phyloP scores from a whole-genome alignment of 1,139 yeast genomes.

The Geotrichum restrictum region DNA sequence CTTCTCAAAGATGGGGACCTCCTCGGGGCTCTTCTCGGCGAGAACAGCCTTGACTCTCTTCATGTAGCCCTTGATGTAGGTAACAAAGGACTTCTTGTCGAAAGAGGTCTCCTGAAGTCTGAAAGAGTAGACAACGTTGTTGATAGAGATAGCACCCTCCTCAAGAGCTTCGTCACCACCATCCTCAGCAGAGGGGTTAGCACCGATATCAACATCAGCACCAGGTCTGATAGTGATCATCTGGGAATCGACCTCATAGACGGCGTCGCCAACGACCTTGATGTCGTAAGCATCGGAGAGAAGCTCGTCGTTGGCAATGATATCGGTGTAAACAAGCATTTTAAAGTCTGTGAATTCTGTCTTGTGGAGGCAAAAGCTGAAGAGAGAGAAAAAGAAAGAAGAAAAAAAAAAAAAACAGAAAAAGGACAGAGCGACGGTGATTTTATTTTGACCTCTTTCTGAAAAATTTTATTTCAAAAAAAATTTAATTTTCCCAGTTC shows the following conservation, averaged over 20 bases:
- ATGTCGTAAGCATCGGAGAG: slow-evolving; percentile 95
- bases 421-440: slow-evolving; percentile 2
- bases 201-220: slow-evolving; percentile 96
- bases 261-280: slow-evolving; percentile 79
- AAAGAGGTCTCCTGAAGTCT: slow-evolving; percentile 92
- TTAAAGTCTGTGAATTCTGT: slow-evolving; percentile 1
- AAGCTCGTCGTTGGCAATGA: slow-evolving; percentile 90
- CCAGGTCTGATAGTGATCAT: slow-evolving; percentile 80
- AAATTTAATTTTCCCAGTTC: not conserved
- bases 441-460: not conserved
- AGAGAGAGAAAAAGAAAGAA: slow-evolving; percentile 5
- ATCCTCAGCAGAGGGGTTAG: slow-evolving; percentile 98
- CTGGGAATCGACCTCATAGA: slow-evolving; percentile 94
- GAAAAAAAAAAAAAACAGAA: slow-evolving; percentile 1
- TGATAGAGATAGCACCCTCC: slow-evolving; percentile 82
- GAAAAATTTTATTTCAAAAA: slow-evolving; percentile 5
- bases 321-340: slow-evolving; percentile 46
- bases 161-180: slow-evolving; percentile 75
- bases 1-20: slow-evolving; percentile 83
- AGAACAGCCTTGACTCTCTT: slow-evolving; percentile 86
- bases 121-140: slow-evolving; percentile 98
- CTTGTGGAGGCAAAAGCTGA: slow-evolving; percentile 6
- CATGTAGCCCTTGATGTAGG: slow-evolving; percentile 98
- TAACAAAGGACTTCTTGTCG: slow-evolving; percentile 95
- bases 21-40: slow-evolving; percentile 84